Conservation (phyloP, 1,284 basidiomycete genomes). For the Trichosporon coremiiforme region DNA sequence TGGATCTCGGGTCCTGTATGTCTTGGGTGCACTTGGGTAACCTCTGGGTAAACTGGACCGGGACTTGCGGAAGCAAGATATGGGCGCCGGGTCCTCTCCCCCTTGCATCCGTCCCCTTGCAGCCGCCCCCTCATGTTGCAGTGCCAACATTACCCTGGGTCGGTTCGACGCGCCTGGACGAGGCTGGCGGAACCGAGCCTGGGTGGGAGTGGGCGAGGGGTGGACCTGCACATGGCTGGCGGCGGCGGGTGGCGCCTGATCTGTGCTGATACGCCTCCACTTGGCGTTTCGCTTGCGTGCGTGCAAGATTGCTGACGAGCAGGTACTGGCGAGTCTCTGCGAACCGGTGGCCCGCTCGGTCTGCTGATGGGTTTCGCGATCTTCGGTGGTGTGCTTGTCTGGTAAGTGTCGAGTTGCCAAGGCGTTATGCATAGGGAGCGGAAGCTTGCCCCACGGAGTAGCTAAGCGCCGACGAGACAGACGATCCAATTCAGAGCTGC, state of each 20-base stretch:
- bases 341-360: conserved; percentile 26
- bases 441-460: not conserved
- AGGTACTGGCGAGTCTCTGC: conserved; percentile 12
- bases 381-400: conserved; percentile 14
- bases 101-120: not conserved
- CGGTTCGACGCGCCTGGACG: not conserved
- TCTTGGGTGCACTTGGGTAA: not conserved
- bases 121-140: conserved; percentile 1
- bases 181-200: not conserved
- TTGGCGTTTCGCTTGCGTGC: not conserved
- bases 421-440: not conserved
- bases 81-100: not conserved
- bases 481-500: not conserved
- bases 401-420: not conserved
- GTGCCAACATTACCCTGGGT: not conserved
- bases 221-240: not conserved
- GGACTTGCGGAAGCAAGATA: not conserved
- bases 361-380: conserved; percentile 26
- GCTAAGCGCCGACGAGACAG: not conserved
- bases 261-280: conserved; percentile 20
- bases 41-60: not conserved
- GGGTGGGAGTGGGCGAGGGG: conserved; percentile 12
- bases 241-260: conserved; percentile 10
- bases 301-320: not conserved
- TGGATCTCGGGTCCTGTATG: not conserved